Conservation (phyloP, 2,329 filamentous ascomycete genomes). For the Trichophyton mentagrophytes region DNA sequence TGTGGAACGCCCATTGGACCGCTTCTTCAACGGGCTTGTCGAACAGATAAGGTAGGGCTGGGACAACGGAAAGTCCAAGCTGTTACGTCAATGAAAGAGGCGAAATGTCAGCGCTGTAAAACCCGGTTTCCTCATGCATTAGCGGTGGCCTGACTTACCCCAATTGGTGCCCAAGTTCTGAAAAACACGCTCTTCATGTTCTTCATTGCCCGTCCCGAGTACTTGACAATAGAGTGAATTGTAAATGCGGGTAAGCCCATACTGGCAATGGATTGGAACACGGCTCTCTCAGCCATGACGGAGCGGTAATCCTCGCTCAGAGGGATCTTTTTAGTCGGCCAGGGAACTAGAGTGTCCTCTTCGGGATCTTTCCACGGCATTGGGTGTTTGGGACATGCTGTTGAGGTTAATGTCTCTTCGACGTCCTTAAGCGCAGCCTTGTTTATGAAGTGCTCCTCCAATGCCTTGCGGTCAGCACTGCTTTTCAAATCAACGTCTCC, state of each 20-base stretch:
- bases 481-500: constrained; percentile 7
- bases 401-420: constrained; percentile 4
- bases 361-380: constrained; percentile 20
- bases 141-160: constrained; percentile 44
- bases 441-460: constrained; percentile 5
- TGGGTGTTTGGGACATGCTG: constrained; percentile 13
- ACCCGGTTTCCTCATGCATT: too few relatives aligned
- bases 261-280: constrained; percentile 81
- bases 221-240: constrained; percentile 83
- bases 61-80: constrained; percentile 60
- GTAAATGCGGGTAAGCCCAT: constrained; percentile 94
- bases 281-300: constrained; percentile 77
- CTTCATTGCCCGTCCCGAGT: constrained; percentile 78
- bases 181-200: constrained; percentile 60
- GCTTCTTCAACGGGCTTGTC: constrained; percentile 87
- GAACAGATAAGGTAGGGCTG: constrained; percentile 71
- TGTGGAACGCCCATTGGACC: constrained; percentile 82
- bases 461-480: constrained; percentile 2
- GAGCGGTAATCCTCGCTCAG: constrained; percentile 80
- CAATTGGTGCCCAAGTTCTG: constrained; percentile 81
- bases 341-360: constrained; percentile 22
- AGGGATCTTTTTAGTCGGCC: constrained; percentile 41
- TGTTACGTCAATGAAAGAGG: constrained; percentile 17
- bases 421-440: background rate
- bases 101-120: background rate